Base-by-base conservation (phyloP, 2,329 filamentous ascomycete genomes). In the Xylaria sp. region DNA sequence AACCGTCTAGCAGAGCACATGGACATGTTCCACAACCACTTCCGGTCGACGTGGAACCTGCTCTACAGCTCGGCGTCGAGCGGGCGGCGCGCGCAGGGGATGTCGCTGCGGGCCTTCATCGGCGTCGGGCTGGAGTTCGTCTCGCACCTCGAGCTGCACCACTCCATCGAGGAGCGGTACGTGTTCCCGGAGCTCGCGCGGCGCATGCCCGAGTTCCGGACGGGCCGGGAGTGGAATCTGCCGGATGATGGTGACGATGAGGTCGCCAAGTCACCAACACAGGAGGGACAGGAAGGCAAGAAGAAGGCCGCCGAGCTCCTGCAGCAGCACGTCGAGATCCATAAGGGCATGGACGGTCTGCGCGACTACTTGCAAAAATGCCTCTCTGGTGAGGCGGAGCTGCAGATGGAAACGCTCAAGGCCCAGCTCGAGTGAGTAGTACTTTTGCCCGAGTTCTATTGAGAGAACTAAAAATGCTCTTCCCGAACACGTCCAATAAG, bases 101-200 rank as follows among this genome's bases (percentile, higher is more conserved):
- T 94, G 83, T 89, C 90, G 0, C 86, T 93, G 15, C 86, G 87
- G 34, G 86, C 91, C 72, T 93, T 96, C 80, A 82, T 97, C 73
- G 79, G 84, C 73, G 83, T 86, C 31, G 92, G 91, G 39, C 83
- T 93, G n/a, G 83, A 89, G 58, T 94, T 97, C 78, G 86, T 88
- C 73, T 84, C 86, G 18, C 87, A 91, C 67, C 88, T 97, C n/a
- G 87, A 88, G 10, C 81, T 88, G 66, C 94, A 97, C 82, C 94
- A 97, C 82, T 84, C 82, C 66, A 95, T 97, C 76, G 94, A 97
- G 80, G 94, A 98, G 80, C 82, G 84, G 37, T 88, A 94, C 78
- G 85, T 97, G 50, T 97, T 97, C 80, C 94, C 94, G 1, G 77
- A 90, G 0, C 86, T 97, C 1, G 93, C 92, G 13, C 84, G 83